These are phyloP conservation scores for Nidula microcarpa DNA, from an alignment of 768 basidiomycete genomes.

Conservation along the genomic window DNA sequence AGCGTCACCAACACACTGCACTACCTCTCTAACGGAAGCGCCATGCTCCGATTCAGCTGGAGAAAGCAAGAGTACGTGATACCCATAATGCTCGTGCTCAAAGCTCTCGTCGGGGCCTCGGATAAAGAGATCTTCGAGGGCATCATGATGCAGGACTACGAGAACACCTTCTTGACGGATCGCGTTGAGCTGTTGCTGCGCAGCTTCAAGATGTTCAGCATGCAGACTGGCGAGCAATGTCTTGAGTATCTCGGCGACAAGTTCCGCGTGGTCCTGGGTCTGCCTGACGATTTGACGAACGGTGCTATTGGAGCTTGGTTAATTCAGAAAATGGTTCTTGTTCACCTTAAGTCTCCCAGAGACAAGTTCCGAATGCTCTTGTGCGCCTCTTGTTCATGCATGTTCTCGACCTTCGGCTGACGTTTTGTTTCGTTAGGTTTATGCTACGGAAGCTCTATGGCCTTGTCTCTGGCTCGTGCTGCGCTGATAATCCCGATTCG, in stretches of 20 bases:
- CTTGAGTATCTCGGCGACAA: constrained; percentile 95
- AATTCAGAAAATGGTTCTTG: constrained; percentile 81
- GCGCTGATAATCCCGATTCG: constrained; percentile 96
- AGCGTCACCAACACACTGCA: constrained; percentile 95
- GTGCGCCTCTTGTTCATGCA: constrained; percentile 41
- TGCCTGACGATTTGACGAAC: constrained; percentile 94
- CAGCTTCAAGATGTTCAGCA: constrained; percentile 90
- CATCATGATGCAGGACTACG: constrained; percentile 94
- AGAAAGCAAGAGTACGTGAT: constrained; percentile 98
- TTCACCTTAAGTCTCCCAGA: constrained; percentile 80
- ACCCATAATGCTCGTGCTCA: constrained; percentile 94
- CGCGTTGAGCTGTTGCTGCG: constrained; percentile 92
- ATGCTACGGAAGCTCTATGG: constrained; percentile 97
- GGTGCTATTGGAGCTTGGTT: constrained; percentile 77
- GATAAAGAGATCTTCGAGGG: constrained; percentile 98
- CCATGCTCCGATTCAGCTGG: constrained; percentile 97
- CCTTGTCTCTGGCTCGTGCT: constrained; percentile 84
- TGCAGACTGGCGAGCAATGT: constrained; percentile 88
- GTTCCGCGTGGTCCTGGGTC: constrained; percentile 86
- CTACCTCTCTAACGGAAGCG: constrained; percentile 93
- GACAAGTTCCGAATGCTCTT: constrained; percentile 95
- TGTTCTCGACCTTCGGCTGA: background rate
- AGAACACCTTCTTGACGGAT: constrained; percentile 96
- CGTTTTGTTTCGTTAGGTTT: constrained; percentile 50
- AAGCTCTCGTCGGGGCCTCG: constrained; percentile 85